Percentiles rank a stretch among this genome's conserved stretches.
Evolutionary conservation across 768 basidiomycete species (phyloP).

Genomic region (Tylopilus intermedius): DNA sequence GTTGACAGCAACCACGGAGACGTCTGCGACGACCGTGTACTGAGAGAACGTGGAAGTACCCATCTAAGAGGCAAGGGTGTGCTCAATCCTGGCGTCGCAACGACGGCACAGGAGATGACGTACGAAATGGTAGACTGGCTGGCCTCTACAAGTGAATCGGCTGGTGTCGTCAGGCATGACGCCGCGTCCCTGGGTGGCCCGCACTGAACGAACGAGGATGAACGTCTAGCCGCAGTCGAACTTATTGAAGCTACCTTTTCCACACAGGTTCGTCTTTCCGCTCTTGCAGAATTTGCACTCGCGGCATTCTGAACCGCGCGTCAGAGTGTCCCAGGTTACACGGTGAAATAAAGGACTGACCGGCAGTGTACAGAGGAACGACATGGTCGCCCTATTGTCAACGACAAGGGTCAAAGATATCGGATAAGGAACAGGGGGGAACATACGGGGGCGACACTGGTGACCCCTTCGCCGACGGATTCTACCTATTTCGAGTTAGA

Average conservation of each 20-base stretch:
- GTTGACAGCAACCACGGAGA: slow-evolving; percentile 95
- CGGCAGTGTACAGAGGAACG: slow-evolving; percentile 93
- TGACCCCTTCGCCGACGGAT: slow-evolving; percentile 96
- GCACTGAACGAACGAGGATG: slow-evolving; percentile 46
- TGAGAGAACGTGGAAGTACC: slow-evolving; percentile 99
- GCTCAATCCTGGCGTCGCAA: not conserved
- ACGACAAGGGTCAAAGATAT: not conserved
- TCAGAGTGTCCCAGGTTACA: not conserved
- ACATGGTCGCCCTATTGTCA: slow-evolving; percentile 81
- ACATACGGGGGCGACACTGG: slow-evolving; percentile 56
- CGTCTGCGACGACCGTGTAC: slow-evolving; percentile 97
- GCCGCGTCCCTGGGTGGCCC: slow-evolving; percentile 89
- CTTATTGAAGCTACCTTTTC: slow-evolving; percentile 53
- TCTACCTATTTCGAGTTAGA: slow-evolving; percentile 63
- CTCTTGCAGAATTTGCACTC: slow-evolving; percentile 99
- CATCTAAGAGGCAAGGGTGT: slow-evolving; percentile 57
- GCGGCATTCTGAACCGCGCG: slow-evolving; percentile 60
- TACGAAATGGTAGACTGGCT: slow-evolving; percentile 89
- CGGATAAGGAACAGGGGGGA: not conserved
- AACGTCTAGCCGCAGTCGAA: not conserved
- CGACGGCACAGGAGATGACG: slow-evolving; percentile 26
- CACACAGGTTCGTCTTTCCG: slow-evolving; percentile 98
- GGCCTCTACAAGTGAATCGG: slow-evolving; percentile 86
- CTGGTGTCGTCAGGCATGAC: slow-evolving; percentile 87
- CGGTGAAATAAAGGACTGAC: slow-evolving; percentile 36